Percentiles rank a stretch among this genome's conserved stretches.
Evolutionary conservation across 2,329 filamentous ascomycete species (phyloP).

Genomic region (Chaetomiaceae sp.): DNA sequence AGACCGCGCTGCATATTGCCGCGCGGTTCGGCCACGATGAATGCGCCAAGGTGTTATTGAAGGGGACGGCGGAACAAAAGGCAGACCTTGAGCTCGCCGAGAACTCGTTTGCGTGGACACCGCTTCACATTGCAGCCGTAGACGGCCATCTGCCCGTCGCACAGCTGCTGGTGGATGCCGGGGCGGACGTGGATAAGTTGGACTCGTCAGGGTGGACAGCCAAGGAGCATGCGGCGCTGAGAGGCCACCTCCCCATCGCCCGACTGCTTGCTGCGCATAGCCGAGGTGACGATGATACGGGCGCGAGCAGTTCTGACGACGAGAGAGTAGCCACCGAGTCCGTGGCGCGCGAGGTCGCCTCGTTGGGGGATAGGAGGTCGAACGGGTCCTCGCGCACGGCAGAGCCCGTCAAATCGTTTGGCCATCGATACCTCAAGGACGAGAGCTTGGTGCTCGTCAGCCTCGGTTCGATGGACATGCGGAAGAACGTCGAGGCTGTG

Average conservation of each 20-base stretch:
- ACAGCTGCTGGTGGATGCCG: conserved; percentile 70
- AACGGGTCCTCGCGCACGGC: conserved; percentile 49
- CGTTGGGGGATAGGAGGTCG: conserved; percentile 57
- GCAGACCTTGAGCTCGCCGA: conserved; percentile 74
- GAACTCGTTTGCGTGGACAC: conserved; percentile 87
- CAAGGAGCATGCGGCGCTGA: conserved; percentile 84
- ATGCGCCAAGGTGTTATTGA: conserved; percentile 72
- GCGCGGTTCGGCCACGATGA: conserved; percentile 81
- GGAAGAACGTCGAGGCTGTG: conserved; percentile 75
- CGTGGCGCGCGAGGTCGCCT: conserved; percentile 51
- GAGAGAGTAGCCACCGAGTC: conserved; percentile 31
- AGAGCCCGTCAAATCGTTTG: conserved; percentile 90
- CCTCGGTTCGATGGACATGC: conserved; percentile 89
- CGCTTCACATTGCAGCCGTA: conserved; percentile 88
- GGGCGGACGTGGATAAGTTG: conserved; percentile 66
- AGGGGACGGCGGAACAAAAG: conserved; percentile 65
- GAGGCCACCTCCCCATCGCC: conserved; percentile 83
- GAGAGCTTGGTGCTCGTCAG: conserved; percentile 89
- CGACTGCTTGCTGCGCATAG: conserved; percentile 59
- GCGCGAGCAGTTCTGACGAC: conserved; percentile 30
- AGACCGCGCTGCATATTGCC: conserved; percentile 88
- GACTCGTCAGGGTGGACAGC: conserved; percentile 94
- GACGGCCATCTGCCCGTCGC: conserved; percentile 77
- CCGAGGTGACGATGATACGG: conserved; percentile 28
- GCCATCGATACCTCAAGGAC: conserved; percentile 87